Evolutionary conservation across 805 yeast genomes (phyloP).

Genomic region (Hanseniaspora mollemarum): DNA sequence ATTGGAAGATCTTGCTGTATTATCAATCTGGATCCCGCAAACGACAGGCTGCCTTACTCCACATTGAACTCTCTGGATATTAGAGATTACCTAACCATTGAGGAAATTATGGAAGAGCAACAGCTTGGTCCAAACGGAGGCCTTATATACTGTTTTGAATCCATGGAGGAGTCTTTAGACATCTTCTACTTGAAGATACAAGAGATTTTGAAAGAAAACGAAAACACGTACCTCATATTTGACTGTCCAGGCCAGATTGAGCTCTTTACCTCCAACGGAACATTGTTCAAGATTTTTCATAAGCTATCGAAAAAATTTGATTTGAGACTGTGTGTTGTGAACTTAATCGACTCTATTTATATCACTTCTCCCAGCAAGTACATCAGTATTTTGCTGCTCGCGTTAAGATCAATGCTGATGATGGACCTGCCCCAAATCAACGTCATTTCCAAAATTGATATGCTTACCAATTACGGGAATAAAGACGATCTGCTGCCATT

Average conservation of each 20-base stretch:
- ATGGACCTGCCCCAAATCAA: constrained; percentile 86
- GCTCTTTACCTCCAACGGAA: constrained; percentile 77
- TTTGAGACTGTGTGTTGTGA: constrained; percentile 71
- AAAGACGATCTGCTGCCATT: constrained; percentile 49
- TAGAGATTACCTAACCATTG: constrained; percentile 61
- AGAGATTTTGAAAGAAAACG: constrained; percentile 41
- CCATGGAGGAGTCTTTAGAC: constrained; percentile 45
- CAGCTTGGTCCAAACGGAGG: constrained; percentile 83
- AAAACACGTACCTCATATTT: constrained; percentile 56
- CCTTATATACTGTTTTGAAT: constrained; percentile 74
- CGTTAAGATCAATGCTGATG: constrained; percentile 85
- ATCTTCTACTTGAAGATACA: constrained; percentile 47
- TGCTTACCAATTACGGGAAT: constrained; percentile 57
- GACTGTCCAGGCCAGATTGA: constrained; percentile 97
- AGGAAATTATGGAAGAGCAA: constrained; percentile 64
- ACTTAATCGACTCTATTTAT: constrained; percentile 71
- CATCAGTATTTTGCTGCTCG: constrained; percentile 64
- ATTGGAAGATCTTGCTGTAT: constrained; percentile 84
- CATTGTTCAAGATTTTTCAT: constrained; percentile 57
- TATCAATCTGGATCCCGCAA: constrained; percentile 86
- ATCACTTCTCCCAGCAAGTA: constrained; percentile 82
- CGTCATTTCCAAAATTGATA: constrained; percentile 83
- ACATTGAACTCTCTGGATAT: constrained; percentile 56
- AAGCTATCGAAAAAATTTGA: constrained; percentile 51
- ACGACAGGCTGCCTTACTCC: constrained; percentile 58